Evolutionary conservation across 2,329 filamentous ascomycete genomes (phyloP), one percentile per base, ranked within the genome.

Genomic region (Dissoconium aciculare): DNA sequence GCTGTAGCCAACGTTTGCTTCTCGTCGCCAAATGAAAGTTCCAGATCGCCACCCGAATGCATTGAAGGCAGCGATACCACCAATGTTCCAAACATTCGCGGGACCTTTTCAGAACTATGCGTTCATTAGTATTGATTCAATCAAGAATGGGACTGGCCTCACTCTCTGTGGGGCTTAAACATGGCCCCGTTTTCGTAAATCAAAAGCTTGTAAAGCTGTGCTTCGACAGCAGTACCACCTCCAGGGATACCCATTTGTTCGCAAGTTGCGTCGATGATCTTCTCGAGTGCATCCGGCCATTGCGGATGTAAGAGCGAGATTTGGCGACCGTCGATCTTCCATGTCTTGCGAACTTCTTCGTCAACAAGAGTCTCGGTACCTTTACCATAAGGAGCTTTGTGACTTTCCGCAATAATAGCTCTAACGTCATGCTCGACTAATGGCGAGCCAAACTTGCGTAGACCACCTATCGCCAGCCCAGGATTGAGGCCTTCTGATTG

Each of bases 331-430:
- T 33, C 19, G 8, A 36, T 27, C 28, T 56, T 49, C 50, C 47
- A 54, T 1, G 47, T 54, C 13, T 49, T 49, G 13, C 46, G 36
- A 1, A 52, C 43, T 5, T 36, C 42, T 3, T 41, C 38, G 29
- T 54, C 47, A 4, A 54, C 34, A 15, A 55, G 26, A 2, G 51
- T 54, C 30, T 50, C 39, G n/a, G 34, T 34, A 4, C 44, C 44
- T 30, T 41, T 50, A 5, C 49, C 50, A 26, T 51, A 55, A 3
- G 49, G 50, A 11, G 52, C 43, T 33, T 42, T 34, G 31, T 43
- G 38, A 23, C 38, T 42, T 14, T 28, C 37, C 5, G 33, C 30
- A 17, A 42, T 39, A 10, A 46, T 38, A n/a, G 27, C 26, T n/a
- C 19, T 17, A 8, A 34, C 36, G 15, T 37, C 36, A 11, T 27